Conservation (phyloP, 371 early-diverging fungal species). For the Syncephalastrum monosporum region DNA sequence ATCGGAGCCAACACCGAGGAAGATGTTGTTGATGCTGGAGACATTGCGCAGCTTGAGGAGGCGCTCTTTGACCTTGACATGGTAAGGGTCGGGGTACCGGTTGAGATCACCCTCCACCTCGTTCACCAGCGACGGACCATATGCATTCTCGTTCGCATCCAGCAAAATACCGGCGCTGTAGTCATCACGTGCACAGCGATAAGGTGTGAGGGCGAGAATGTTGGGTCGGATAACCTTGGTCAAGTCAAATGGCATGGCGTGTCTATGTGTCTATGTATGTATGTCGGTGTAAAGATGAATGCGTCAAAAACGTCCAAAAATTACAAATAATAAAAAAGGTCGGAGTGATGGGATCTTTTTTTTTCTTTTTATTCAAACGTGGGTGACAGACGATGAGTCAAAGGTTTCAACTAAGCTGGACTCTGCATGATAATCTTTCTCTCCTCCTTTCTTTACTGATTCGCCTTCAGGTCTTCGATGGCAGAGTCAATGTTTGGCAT, state of each 20-base stretch:
- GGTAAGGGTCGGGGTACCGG: slow-evolving; percentile 96
- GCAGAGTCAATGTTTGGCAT: slow-evolving; percentile 25
- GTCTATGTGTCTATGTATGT: neutral
- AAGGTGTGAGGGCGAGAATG: slow-evolving; percentile 87
- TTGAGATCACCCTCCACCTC: slow-evolving; percentile 62
- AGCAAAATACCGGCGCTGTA: slow-evolving; percentile 88
- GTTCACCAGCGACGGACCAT: slow-evolving; percentile 67
- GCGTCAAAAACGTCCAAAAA: too few relatives aligned
- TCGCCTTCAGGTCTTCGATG: slow-evolving; percentile 12
- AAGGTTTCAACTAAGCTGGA: too few relatives aligned
- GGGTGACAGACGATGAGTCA: too few relatives aligned
- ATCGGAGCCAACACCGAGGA: slow-evolving; percentile 96
- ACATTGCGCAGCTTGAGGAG: slow-evolving; percentile 70
- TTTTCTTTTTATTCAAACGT: too few relatives aligned
- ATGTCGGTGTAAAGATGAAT: too few relatives aligned
- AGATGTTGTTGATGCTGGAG: slow-evolving; percentile 69
- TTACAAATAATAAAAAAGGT: too few relatives aligned
- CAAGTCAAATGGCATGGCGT: slow-evolving; percentile 61
- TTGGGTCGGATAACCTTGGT: slow-evolving; percentile 88
- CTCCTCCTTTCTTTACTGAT: neutral
- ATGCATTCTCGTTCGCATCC: slow-evolving; percentile 97
- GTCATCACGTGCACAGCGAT: slow-evolving; percentile 97
- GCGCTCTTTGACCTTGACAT: slow-evolving; percentile 74
- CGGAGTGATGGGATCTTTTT: too few relatives aligned
- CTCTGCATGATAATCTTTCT: too few relatives aligned